phyloP scores from a whole-genome alignment of 163 green algal species.

The Prototheca stagnorum region DNA sequence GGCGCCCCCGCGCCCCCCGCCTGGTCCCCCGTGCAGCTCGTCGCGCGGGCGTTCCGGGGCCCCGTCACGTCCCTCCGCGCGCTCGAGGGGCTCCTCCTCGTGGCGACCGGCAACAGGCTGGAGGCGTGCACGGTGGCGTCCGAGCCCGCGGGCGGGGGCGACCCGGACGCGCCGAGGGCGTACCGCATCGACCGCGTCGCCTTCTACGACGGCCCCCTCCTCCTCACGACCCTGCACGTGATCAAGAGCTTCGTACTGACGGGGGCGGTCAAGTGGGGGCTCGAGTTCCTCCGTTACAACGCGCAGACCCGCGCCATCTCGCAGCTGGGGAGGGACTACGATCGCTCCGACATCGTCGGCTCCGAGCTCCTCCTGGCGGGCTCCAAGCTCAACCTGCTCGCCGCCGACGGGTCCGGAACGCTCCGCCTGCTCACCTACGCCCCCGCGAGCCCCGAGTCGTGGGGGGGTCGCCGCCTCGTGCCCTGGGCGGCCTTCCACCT shows the following conservation, averaged over 20 bases:
- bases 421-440: conserved; percentile 50
- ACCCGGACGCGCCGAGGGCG: neutral
- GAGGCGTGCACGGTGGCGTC: conserved; percentile 47
- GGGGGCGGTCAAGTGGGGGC: conserved; percentile 45
- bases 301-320: conserved; percentile 30
- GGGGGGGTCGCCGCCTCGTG: conserved; percentile 45
- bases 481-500: conserved; percentile 15
- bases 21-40: conserved; percentile 2
- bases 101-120: conserved; percentile 52
- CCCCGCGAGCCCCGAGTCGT: conserved; percentile 31
- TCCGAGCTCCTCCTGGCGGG: conserved; percentile 61
- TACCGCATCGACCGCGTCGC: conserved; percentile 15
- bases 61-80: conserved; percentile 19
- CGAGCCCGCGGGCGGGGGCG: conserved; percentile 12
- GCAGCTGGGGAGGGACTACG: conserved; percentile 52
- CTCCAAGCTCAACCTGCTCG: conserved; percentile 23
- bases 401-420: conserved; percentile 35
- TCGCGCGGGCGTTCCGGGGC: conserved; percentile 23
- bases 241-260: conserved; percentile 81
- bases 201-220: conserved; percentile 63
- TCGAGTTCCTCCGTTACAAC: conserved; percentile 63
- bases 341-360: conserved; percentile 25
- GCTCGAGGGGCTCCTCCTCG: conserved; percentile 46
- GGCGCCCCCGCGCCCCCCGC: neutral
- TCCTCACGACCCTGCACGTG: conserved; percentile 36